These are phyloP conservation scores for Noccaea bulbosa DNA, from an alignment of 345 rosid species.

Conservation along the genomic window DNA sequence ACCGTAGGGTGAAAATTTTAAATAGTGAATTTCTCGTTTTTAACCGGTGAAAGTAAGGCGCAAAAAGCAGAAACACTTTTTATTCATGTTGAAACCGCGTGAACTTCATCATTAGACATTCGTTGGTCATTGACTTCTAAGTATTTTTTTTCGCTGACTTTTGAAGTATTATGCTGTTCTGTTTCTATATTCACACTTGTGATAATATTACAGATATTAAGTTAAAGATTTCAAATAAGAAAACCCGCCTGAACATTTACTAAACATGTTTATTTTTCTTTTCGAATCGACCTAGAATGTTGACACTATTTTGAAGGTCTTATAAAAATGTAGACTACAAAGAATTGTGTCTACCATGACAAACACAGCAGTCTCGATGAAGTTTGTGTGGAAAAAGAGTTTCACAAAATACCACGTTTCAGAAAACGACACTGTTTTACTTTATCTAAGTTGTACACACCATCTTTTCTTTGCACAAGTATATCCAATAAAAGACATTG, in stretches of 20 bases:
- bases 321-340: too few relatives aligned
- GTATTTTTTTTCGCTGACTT: constrained; percentile 19
- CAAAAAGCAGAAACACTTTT: constrained; percentile 41
- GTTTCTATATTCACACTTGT: constrained; percentile 24
- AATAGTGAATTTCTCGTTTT: neutral
- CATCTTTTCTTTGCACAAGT: neutral
- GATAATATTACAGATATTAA: neutral
- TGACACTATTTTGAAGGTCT: neutral
- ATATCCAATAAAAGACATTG: too few relatives aligned
- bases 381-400: neutral
- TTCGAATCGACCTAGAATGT: neutral
- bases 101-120: constrained; percentile 17
- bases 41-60: constrained; percentile 5
- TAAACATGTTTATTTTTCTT: neutral
- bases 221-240: neutral
- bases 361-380: neutral
- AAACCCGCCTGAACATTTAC: neutral
- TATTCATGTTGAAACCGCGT: constrained; percentile 48
- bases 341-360: neutral
- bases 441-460: neutral
- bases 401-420: neutral
- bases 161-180: neutral
- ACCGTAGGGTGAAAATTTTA: neutral
- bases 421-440: neutral
- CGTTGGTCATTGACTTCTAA: constrained; percentile 23